phyloP scores from a whole-genome alignment of 2,329 filamentous ascomycete genomes.

The Colletotrichum aenigma region DNA sequence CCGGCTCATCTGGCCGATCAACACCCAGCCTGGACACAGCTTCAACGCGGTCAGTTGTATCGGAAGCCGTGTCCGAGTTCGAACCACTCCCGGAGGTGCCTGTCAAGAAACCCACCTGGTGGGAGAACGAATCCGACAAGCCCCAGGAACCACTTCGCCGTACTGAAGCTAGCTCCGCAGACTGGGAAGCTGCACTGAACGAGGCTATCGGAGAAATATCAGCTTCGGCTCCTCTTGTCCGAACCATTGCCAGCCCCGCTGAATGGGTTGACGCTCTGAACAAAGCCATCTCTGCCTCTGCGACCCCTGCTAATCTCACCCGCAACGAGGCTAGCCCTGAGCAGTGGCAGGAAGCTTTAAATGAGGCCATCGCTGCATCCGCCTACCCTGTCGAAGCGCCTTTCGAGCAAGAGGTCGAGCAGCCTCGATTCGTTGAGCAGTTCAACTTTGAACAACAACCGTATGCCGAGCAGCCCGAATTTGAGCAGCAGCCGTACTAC shows the following conservation, averaged over 20 bases:
- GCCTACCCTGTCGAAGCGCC: neutral
- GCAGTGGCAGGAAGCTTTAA: conserved; percentile 19
- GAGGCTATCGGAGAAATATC: neutral
- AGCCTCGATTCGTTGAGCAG: neutral
- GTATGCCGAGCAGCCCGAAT: neutral
- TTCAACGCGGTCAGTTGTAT: neutral
- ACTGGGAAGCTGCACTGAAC: conserved; percentile 19
- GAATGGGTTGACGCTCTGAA: conserved; percentile 21
- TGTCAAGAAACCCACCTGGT: conserved; percentile 9
- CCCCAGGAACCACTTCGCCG: neutral
- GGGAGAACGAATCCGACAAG: neutral
- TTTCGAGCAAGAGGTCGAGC: neutral
- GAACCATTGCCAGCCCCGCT: conserved; percentile 3
- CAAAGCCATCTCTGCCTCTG: neutral
- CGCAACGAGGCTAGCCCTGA: conserved; percentile 9
- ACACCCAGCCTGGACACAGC: conserved; percentile 12
- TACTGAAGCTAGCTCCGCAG: neutral
- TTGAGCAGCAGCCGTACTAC: neutral
- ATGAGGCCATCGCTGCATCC: conserved; percentile 15
- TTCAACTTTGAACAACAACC: neutral
- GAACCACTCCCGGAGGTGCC: conserved; percentile 1
- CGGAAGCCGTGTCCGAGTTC: conserved; percentile 5
- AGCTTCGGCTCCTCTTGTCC: neutral
- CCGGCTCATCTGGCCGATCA: neutral
- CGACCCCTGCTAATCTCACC: neutral